These are phyloP conservation scores for Pichia sp. DNA, from an alignment of 1,139 yeast genomes.

Conservation along the genomic window DNA sequence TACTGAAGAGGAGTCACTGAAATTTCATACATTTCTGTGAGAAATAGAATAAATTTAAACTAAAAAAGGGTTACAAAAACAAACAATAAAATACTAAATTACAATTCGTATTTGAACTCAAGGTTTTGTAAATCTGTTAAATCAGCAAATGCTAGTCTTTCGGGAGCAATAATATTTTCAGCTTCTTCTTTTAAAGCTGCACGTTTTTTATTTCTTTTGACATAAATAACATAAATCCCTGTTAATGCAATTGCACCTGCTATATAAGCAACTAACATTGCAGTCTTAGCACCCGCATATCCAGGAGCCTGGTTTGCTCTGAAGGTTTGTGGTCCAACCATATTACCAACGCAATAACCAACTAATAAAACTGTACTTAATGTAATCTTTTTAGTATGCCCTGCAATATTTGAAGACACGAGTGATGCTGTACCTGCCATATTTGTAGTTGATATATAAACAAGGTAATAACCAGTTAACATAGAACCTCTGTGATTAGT, in stretches of 20 bases:
- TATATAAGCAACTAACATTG: conserved; percentile 24
- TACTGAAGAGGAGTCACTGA: too few species aligned
- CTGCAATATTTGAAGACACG: conserved; percentile 50
- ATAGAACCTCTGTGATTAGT: conserved; percentile 28
- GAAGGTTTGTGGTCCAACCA: conserved; percentile 50
- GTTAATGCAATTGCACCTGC: conserved; percentile 17
- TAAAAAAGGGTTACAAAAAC: too few species aligned
- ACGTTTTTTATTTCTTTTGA: conserved; percentile 24
- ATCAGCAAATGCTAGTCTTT: conserved; percentile 43
- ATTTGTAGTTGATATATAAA: conserved; percentile 30
- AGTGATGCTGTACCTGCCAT: conserved; percentile 30
- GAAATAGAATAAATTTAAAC: too few species aligned
- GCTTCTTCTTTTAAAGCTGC: conserved; percentile 7
- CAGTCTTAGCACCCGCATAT: conserved; percentile 37
- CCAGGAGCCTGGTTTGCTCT: conserved; percentile 36
- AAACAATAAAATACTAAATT: not conserved
- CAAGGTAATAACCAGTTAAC: conserved; percentile 38
- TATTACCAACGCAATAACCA: conserved; percentile 55
- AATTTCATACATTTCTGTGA: too few species aligned
- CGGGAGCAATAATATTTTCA: conserved; percentile 21
- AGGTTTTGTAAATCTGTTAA: conserved; percentile 44
- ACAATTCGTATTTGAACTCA: conserved; percentile 34
- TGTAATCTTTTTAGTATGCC: conserved; percentile 35
- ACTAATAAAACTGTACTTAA: conserved; percentile 53
- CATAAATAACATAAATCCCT: conserved; percentile 17